Evolutionary conservation across 805 yeast species (phyloP).

Genomic region (Hanseniaspora taiwanica): DNA sequence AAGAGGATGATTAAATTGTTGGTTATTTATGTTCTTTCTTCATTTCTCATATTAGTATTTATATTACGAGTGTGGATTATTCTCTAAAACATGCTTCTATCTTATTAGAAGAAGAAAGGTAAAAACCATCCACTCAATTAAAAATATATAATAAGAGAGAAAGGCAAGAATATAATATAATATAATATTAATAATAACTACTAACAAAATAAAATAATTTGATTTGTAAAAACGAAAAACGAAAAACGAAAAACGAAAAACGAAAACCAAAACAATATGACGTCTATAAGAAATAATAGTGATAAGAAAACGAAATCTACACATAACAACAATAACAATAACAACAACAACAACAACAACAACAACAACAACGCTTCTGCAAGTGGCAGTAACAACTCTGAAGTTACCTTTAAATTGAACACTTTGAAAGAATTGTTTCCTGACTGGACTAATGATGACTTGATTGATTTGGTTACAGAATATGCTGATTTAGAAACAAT

Average conservation of each 20-base stretch:
- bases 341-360: background rate
- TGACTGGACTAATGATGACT: slow-evolving; percentile 84
- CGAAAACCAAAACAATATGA: background rate
- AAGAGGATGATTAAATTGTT: too few relatives aligned
- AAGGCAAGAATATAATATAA: too few relatives aligned
- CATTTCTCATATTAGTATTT: too few relatives aligned
- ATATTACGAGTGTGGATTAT: too few relatives aligned
- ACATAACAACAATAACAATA: background rate
- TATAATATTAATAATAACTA: too few relatives aligned
- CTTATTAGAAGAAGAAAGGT: background rate
- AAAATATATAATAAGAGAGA: too few relatives aligned
- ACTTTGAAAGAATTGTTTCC: slow-evolving; percentile 80
- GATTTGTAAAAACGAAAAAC: background rate
- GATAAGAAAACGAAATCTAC: background rate
- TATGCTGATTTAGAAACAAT: slow-evolving; percentile 60
- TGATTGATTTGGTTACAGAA: slow-evolving; percentile 62
- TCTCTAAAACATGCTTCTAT: too few relatives aligned
- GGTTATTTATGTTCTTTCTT: too few relatives aligned
- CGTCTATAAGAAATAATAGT: background rate
- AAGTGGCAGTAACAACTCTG: slow-evolving; percentile 15
- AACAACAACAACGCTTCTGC: background rate
- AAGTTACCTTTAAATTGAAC: slow-evolving; percentile 28
- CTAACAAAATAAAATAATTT: background rate
- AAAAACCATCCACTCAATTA: background rate
- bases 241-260: background rate